Base-by-base conservation (phyloP, 371 early-diverging fungal genomes). In the Mucor mucedo region DNA sequence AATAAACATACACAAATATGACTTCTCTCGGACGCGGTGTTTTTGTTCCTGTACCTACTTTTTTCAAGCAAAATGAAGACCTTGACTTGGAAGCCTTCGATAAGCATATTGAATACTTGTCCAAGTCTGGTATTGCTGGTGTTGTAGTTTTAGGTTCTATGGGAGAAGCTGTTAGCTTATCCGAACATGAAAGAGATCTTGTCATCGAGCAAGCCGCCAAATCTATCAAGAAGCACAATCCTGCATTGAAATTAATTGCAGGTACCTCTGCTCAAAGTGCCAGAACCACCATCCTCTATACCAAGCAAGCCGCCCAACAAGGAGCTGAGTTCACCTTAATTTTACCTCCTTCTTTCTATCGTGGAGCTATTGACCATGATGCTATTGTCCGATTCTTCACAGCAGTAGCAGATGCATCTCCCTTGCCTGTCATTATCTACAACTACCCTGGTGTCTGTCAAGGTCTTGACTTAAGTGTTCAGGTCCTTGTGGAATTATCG, bases 381-480 rank as follows among this genome's bases (percentile, higher is more conserved):
- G 73, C 79, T 2, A 30, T 78, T 5, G 16, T 54, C 52, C 60
- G 55, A 8, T 81, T 75, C 63, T 81, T 71, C 54, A 63, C 57
- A 27, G 38, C 59, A 4, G 77, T 81, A 4, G 79, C 79, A 11
- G 77, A 81, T 54, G 63, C 73, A 39, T 77, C 77, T 3, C 77
- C 82, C 8, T 53, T 81, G 28, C 82, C 82, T 33, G 47, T 81
- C 8, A 65, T 81, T 35, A 77, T 81, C 44, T 81, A 81, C 58
- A 81, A 81, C 60, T 81, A 77, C 49, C 82, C 82, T 9, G 79
- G 76, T 54, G 82, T 81, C 35, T 76, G 75, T 52, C 82, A 81
- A 56, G 82, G 82, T 28, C 42, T 81, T 32, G 82, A 81, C 55
- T 52, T 81, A 39, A 63, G 66, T 32, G 69, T 66, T 8, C 54